These are phyloP conservation scores for Hymenoscyphus occultus DNA, from an alignment of 2,329 filamentous ascomycete species.

Conservation along the genomic window DNA sequence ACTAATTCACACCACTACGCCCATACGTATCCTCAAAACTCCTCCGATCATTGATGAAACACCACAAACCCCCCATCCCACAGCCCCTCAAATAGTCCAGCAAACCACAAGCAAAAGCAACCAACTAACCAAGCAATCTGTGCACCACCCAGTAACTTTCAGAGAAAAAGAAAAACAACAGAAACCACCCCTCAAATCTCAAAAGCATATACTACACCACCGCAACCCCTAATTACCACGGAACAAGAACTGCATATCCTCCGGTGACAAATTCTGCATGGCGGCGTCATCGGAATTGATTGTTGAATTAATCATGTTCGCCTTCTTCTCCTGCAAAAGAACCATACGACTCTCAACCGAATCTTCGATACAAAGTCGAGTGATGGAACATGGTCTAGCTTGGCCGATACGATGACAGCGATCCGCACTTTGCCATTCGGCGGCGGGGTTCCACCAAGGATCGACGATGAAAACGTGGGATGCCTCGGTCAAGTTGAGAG, in stretches of 20 bases:
- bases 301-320: slow-evolving; percentile 94
- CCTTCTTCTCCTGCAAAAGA: slow-evolving; percentile 95
- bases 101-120: no score
- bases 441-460: slow-evolving; percentile 99
- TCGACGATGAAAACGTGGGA: slow-evolving; percentile 95
- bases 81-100: no score
- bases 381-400: slow-evolving; percentile 89
- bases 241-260: slow-evolving; percentile 97
- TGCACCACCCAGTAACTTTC: no score
- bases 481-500: slow-evolving; percentile 91
- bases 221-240: slow-evolving; percentile 55
- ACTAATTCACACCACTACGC: neutral
- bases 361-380: slow-evolving; percentile 91
- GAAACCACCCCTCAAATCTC: neutral
- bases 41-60: no score
- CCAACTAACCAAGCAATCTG: no score
- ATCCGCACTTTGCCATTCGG: slow-evolving; percentile 97
- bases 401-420: slow-evolving; percentile 94
- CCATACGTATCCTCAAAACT: no score
- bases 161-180: no score
- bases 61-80: no score
- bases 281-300: slow-evolving; percentile 91
- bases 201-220: neutral
- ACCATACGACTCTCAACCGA: slow-evolving; percentile 96
- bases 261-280: slow-evolving; percentile 84